Evolutionary conservation across 2,329 filamentous ascomycete genomes (phyloP).

Genomic region (Nothophoma quercina): DNA sequence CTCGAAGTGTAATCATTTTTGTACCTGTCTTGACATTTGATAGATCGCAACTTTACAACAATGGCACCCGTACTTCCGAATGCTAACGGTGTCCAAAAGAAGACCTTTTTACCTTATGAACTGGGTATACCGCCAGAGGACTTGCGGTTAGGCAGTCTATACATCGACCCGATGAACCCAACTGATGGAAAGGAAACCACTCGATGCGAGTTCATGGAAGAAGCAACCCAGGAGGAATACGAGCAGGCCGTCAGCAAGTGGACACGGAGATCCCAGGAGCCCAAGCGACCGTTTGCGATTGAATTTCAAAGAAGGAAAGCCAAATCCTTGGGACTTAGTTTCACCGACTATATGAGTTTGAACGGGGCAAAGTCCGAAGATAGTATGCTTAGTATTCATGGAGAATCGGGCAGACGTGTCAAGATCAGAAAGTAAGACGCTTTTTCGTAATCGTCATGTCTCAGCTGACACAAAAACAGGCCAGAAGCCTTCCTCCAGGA

Average conservation of each 20-base stretch:
- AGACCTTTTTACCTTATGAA: conserved; percentile 3
- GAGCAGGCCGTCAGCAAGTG: conserved; percentile 1
- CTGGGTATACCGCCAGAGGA: not conserved
- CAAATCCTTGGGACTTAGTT: no score
- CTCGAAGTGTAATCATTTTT: no score
- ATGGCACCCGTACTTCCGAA: no score
- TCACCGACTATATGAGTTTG: no score
- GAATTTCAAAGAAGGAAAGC: not conserved
- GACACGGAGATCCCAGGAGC: not conserved
- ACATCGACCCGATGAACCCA: conserved; percentile 1
- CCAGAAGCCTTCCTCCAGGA: conserved; percentile 1
- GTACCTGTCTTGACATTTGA: no score
- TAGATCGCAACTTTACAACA: no score
- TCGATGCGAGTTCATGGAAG: not conserved
- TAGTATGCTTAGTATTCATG: not conserved
- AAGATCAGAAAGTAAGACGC: not conserved
- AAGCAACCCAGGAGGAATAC: not conserved
- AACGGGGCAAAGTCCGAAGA: not conserved
- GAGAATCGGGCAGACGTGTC: not conserved
- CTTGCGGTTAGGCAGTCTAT: conserved; percentile 1
- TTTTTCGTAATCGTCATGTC: no score
- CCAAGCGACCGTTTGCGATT: not conserved
- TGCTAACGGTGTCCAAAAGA: not conserved
- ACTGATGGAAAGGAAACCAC: not conserved
- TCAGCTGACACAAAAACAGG: no score